These are phyloP conservation scores for Firmiana major DNA, from an alignment of 345 rosid genomes.

Conservation along the genomic window DNA sequence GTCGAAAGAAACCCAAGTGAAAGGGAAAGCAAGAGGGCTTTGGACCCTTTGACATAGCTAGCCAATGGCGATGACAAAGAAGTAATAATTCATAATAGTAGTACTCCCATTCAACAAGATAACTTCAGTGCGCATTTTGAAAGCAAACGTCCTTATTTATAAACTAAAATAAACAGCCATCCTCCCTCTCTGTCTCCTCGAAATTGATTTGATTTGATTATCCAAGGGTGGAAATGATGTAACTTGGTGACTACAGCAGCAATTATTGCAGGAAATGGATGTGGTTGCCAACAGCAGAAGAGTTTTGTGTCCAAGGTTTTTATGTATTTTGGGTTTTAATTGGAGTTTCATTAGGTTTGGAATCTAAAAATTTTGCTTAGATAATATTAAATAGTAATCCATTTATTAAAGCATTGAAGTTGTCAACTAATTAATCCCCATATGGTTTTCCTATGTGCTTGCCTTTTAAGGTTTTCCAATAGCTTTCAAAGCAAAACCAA, in stretches of 20 bases:
- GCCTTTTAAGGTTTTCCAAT: not conserved
- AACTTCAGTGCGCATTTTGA: constrained; percentile 17
- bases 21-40: not conserved
- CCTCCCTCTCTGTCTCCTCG: not conserved
- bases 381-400: no score
- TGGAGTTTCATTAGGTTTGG: no score
- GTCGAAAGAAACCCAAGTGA: not conserved
- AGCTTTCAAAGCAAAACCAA: not conserved
- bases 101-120: constrained; percentile 6
- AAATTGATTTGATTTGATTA: not conserved
- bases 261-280: not conserved
- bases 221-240: not conserved
- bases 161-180: not conserved
- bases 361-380: no score
- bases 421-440: no score
- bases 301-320: not conserved
- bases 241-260: not conserved
- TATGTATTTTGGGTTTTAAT: no score
- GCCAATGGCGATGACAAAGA: not conserved
- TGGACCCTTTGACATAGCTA: not conserved
- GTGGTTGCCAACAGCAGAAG: not conserved
- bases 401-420: no score
- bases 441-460: not conserved
- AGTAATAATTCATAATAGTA: not conserved
- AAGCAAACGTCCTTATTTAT: constrained; percentile 16